phyloP scores from a whole-genome alignment of 78 protist species.

The Neovahlkampfia damariscottae region DNA sequence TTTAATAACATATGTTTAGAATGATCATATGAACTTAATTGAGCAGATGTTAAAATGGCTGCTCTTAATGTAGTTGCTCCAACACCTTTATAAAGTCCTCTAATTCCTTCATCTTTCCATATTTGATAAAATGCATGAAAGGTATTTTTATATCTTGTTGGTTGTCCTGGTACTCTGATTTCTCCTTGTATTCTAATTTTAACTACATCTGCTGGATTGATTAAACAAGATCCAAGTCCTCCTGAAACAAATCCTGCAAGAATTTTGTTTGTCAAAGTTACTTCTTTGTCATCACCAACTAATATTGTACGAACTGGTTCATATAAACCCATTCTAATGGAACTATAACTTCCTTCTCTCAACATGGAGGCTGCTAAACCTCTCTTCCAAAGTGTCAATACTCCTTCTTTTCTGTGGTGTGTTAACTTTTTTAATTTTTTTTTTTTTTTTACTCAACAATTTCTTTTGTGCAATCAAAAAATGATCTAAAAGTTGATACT shows the following conservation, averaged over 20 bases:
- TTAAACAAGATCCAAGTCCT: conserved; percentile 5
- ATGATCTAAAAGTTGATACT: no score
- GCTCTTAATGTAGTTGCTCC: conserved; percentile 16
- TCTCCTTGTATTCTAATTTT: conserved; percentile 27
- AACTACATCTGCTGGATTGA: conserved; percentile 24
- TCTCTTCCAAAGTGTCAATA: neutral
- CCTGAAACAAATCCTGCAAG: conserved; percentile 21
- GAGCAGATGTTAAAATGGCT: conserved; percentile 13
- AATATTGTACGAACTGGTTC: neutral
- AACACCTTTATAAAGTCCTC: conserved; percentile 18
- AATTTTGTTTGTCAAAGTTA: neutral
- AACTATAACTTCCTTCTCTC: conserved; percentile 20
- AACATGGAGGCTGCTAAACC: conserved; percentile 15
- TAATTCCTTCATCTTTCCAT: conserved; percentile 10
- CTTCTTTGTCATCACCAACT: neutral
- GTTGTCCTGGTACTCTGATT: neutral
- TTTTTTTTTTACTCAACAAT: no score
- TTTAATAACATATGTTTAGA: conserved; percentile 4
- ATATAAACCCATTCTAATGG: conserved; percentile 30
- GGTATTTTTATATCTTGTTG: neutral
- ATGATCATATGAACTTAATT: conserved; percentile 30
- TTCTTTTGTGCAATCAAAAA: no score
- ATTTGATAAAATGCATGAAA: neutral
- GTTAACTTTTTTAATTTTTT: no score
- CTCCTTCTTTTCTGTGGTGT: conserved; percentile 2